phyloP scores from a whole-genome alignment of 2,329 filamentous ascomycete genomes.

The Lachnellula occidentalis region DNA sequence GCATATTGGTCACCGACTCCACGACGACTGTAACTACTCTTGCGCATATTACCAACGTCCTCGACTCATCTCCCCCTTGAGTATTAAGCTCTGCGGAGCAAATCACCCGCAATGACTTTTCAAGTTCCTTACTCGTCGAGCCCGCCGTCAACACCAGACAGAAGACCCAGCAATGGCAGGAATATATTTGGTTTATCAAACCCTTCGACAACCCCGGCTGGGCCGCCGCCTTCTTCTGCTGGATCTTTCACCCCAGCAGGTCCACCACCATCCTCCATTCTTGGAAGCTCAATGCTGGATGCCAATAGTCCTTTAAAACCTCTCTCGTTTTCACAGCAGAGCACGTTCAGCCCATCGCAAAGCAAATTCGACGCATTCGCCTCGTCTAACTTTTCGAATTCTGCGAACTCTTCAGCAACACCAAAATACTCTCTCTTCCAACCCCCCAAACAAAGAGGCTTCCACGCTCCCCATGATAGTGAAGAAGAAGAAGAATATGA shows the following conservation, averaged over 20 bases:
- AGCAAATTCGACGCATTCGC: conserved; percentile 17
- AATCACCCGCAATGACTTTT: conserved; percentile 18
- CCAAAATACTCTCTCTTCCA: conserved; percentile 46
- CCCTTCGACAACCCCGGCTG: conserved; percentile 53
- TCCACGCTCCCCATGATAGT: conserved; percentile 28
- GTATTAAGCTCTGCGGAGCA: conserved; percentile 1
- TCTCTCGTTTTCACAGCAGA: conserved; percentile 33
- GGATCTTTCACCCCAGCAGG: conserved; percentile 52
- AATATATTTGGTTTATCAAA: conserved; percentile 28
- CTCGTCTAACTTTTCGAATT: conserved; percentile 16
- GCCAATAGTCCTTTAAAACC: conserved; percentile 23
- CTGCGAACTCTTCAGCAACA: conserved; percentile 15
- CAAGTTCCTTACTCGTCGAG: conserved; percentile 28
- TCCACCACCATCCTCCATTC: conserved; percentile 44
- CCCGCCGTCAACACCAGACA: conserved; percentile 34
- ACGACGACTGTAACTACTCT: neutral
- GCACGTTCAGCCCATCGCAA: conserved; percentile 16
- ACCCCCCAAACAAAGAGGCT: conserved; percentile 18
- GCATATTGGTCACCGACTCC: neutral
- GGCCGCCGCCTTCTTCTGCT: conserved; percentile 46
- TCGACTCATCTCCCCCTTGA: neutral
- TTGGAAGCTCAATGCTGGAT: conserved; percentile 45
- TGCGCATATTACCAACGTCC: neutral
- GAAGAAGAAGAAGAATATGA: conserved; percentile 37
- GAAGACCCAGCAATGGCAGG: conserved; percentile 24